A percentile compares a stretch with the other conserved stretches of the same genome.
Conservation (phyloP, 371 early-diverging fungal genomes). For the Phascolomyces articulosus region DNA sequence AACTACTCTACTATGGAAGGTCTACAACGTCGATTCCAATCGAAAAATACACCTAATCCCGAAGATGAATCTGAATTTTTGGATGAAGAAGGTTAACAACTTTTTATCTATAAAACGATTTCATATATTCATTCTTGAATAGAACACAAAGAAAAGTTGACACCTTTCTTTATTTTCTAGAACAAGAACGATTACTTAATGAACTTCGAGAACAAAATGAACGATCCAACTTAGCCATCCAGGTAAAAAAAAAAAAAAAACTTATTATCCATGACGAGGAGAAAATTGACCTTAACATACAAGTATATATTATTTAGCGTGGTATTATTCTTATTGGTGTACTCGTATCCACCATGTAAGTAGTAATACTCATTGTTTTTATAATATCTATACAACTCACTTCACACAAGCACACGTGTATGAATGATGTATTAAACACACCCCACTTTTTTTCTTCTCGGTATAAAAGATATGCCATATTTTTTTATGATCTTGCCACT, state of each 20-base stretch:
- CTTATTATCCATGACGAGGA: too few relatives aligned
- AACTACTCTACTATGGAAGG: constrained; percentile 20
- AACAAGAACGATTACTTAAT: constrained; percentile 36
- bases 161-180: constrained; percentile 12
- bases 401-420: too few relatives aligned
- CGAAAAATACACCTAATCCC: background rate
- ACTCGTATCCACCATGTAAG: constrained; percentile 30
- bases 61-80: constrained; percentile 37
- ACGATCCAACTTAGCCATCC: constrained; percentile 32
- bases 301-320: constrained; percentile 10
- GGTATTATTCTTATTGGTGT: constrained; percentile 28
- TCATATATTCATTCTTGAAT: background rate
- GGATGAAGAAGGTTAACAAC: constrained; percentile 48
- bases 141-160: background rate
- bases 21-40: constrained; percentile 8
- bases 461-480: constrained; percentile 24
- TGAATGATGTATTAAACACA: too few relatives aligned
- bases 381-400: too few relatives aligned
- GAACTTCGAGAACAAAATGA: constrained; percentile 38
- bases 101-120: too few relatives aligned
- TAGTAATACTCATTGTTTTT: background rate
- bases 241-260: too few relatives aligned
- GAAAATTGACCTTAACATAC: too few relatives aligned
- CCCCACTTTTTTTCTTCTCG: too few relatives aligned
- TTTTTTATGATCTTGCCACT: constrained; percentile 25